phyloP scores from a whole-genome alignment of 257 asterid species.

The Datura wrightii region DNA sequence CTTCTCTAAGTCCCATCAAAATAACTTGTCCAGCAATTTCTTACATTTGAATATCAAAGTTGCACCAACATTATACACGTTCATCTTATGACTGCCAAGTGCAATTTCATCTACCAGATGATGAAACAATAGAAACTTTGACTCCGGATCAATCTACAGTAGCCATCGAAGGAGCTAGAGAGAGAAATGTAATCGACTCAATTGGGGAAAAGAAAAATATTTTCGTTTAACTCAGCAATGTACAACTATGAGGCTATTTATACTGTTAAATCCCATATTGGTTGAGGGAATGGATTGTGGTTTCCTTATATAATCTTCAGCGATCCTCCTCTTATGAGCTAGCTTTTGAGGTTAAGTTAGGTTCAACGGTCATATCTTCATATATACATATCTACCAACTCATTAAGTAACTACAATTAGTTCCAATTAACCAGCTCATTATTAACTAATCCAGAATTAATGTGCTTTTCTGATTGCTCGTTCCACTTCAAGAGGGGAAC shows the following conservation, averaged over 20 bases:
- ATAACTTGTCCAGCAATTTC: not conserved
- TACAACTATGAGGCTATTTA: not conserved
- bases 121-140: not conserved
- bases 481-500: not conserved
- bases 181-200: not conserved
- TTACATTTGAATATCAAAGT: not conserved
- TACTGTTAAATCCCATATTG: not conserved
- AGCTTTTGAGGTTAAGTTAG: not conserved
- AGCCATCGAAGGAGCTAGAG: not conserved
- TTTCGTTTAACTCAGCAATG: not conserved
- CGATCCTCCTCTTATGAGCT: too few relatives aligned
- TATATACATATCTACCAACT: not conserved
- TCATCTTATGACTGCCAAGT: not conserved
- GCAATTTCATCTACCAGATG: not conserved
- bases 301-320: too few relatives aligned
- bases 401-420: not conserved
- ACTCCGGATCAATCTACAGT: not conserved
- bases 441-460: not conserved
- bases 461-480: not conserved
- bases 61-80: not conserved
- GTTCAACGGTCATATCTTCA: rapidly evolving
- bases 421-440: not conserved
- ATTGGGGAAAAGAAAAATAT: not conserved
- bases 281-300: not conserved
- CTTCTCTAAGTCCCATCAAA: not conserved